Base-by-base conservation (phyloP, 2,329 filamentous ascomycete genomes). In the Mollisiaceae sp. region DNA sequence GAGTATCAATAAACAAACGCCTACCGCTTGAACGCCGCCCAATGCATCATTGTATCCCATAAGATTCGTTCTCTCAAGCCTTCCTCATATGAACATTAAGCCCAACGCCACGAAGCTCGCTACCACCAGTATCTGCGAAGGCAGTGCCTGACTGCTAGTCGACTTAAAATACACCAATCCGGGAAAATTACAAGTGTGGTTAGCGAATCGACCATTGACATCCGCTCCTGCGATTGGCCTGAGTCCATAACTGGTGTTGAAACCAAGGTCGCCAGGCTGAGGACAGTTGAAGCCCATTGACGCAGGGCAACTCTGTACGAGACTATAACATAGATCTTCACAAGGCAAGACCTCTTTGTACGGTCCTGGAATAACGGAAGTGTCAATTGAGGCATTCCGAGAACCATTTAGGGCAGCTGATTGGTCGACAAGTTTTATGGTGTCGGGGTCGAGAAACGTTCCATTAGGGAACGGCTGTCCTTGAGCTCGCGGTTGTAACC, bases 331-430 rank as follows among this genome's bases (percentile, higher is more conserved):
- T 59, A 97, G 80, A 69, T 97, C 91, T 67, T 91, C 86, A 74
- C 94, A 98, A 0, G 95, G 95, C 9, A 97, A 81, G 22, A 98
- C 82, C 80, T 99, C 95, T 75, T 94, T 96, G 79, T 99, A 98
- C 0, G 95, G 95, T 0, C 95, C 95, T 0, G 95, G 94, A 67
- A 83, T 79, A 65, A 98, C 87, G 0, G 80, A 70, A 1, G 81
- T 72, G 73, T 97, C 93, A 71, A 98, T 95, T 57, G 86, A 79
- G 0, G 83, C 75, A 73, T 93, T 94, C 20, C 94, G 86, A 14
- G 90, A 92, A 9, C 80, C 77, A 64, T 84, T 88, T 61, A 79
- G 80, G 45, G 62, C 55, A 27, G 62, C 24, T 24, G 74, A 63
- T 58, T 70, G 55, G 27, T 68, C 70, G 20, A 64, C 65, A 1